A percentile compares a stretch with the other conserved stretches of the same genome.
These are phyloP conservation scores for Ceratocystis smalleyi DNA, from an alignment of 2,329 filamentous ascomycete genomes.

Conservation along the genomic window DNA sequence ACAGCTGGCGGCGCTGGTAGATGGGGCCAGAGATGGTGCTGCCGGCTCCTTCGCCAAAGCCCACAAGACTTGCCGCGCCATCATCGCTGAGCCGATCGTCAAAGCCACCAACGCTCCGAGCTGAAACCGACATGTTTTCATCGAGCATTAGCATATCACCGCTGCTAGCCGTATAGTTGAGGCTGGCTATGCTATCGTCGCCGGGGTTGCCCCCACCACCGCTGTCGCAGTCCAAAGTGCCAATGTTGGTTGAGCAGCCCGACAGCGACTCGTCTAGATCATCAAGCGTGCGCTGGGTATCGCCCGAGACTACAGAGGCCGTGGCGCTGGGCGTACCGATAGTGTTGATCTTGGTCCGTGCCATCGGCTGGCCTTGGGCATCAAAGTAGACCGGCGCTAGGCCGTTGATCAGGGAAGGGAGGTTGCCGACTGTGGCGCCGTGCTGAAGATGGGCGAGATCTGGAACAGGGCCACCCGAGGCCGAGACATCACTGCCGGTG, in stretches of 20 bases:
- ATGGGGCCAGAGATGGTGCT: conserved; percentile 71
- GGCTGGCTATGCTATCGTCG: conserved; percentile 39
- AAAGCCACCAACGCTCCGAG: conserved; percentile 35
- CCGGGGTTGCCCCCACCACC: conserved; percentile 24
- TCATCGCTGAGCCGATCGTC: conserved; percentile 75
- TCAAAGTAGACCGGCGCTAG: conserved; percentile 58
- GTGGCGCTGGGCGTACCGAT: conserved; percentile 80
- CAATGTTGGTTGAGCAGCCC: conserved; percentile 8
- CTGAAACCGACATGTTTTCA: conserved; percentile 38
- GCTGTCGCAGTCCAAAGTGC: conserved; percentile 53
- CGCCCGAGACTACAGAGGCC: conserved; percentile 42
- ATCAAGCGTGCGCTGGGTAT: conserved; percentile 36
- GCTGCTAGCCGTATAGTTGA: conserved; percentile 35
- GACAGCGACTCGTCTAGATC: conserved; percentile 34
- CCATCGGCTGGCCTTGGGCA: conserved; percentile 49
- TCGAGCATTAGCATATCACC: conserved; percentile 27
- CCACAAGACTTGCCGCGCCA: conserved; percentile 67
- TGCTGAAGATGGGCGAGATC: conserved; percentile 31
- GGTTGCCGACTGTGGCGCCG: conserved; percentile 20
- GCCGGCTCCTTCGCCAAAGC: conserved; percentile 81
- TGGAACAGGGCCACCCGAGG: conserved; percentile 31
- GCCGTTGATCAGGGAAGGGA: conserved; percentile 15
- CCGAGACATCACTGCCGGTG: conserved; percentile 19
- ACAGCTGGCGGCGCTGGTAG: conserved; percentile 36
- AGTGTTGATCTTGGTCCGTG: conserved; percentile 65